Conservation (phyloP, 2,329 filamentous ascomycete genomes). For the Pseudogymnoascus sp. region DNA sequence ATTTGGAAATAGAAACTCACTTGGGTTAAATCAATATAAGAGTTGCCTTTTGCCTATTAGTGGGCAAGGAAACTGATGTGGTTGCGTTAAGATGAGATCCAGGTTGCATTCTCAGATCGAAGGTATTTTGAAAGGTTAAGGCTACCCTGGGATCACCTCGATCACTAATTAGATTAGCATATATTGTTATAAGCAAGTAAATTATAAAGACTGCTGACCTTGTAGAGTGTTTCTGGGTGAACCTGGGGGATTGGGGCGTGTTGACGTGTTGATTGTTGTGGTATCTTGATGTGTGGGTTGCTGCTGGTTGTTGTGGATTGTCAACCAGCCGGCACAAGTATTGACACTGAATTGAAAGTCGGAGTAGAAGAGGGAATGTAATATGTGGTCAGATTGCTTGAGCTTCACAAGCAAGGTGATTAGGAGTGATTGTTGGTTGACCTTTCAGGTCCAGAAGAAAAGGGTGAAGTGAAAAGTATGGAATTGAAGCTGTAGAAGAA, state of each 20-base stretch:
- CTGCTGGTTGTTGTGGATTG: neutral
- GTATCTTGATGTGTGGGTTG: neutral
- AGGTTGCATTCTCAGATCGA: neutral
- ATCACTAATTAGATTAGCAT: neutral
- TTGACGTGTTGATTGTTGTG: neutral
- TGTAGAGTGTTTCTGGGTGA: neutral
- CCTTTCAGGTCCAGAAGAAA: neutral
- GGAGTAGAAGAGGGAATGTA: neutral
- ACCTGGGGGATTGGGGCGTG: neutral
- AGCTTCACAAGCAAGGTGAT: neutral
- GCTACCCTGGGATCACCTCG: neutral
- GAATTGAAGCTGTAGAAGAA: neutral
- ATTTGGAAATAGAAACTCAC: too few species aligned
- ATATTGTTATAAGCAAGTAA: neutral
- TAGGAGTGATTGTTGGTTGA: neutral
- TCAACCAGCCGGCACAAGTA: neutral
- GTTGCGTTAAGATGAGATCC: too few species aligned
- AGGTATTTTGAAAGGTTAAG: neutral
- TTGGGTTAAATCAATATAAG: too few species aligned
- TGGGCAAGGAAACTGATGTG: too few species aligned
- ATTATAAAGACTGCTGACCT: neutral
- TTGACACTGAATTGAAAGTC: neutral
- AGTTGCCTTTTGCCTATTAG: too few species aligned
- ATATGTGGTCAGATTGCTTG: neutral
- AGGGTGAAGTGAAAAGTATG: neutral